Evolutionary conservation across 192 early-diverging fungal species (phyloP), one percentile per base, ranked within the genome.

Genomic region (Umbelopsis isabellina): DNA sequence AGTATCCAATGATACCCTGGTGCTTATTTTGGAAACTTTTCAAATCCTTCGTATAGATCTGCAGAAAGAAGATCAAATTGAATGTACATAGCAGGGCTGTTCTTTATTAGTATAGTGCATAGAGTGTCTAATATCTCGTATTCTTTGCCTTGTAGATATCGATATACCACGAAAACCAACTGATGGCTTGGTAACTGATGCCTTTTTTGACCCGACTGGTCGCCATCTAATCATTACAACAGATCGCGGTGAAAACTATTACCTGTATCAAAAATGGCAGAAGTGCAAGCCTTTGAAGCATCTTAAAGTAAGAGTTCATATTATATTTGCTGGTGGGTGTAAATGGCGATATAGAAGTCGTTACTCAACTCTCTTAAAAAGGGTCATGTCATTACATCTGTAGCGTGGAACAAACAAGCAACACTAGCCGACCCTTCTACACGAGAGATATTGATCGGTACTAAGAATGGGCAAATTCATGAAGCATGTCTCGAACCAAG

Each of bases 201-300:
- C 91, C 41, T 97, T 95, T 74, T 82, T 95, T 70, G 94, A 97
- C 73, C 95, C 95, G 9, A 92, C 91, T 6, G 95, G 93, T 22
- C 87, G 92, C 50, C 97, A 97, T 70, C 72, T 97, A 73, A 85
- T 98, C 64, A 87, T 97, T 64, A 91, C 93, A 3, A 96, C 96
- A 2, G 88, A 93, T 27, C 84, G 89, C 16, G 96, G 95, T 64
- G 94, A 97, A 70, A 97, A 91, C 72, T 97, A 93, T 72, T 98
- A 98, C 77, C 80, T 94, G 52, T 91, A 89, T 80, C 83, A 89
- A 52, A 87, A 86, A 61, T 97, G 95, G 94, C 91, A 92, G 70
- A 89, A 91, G 68, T 89, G 91, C 15, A 94, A 94, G 70, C 74
- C 82, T 47, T 80, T 98, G 52, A 70, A 83, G n/a, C 90, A 88